These are phyloP conservation scores for Epichloe glyceriae DNA, from an alignment of 2,329 filamentous ascomycete species.

Conservation along the genomic window DNA sequence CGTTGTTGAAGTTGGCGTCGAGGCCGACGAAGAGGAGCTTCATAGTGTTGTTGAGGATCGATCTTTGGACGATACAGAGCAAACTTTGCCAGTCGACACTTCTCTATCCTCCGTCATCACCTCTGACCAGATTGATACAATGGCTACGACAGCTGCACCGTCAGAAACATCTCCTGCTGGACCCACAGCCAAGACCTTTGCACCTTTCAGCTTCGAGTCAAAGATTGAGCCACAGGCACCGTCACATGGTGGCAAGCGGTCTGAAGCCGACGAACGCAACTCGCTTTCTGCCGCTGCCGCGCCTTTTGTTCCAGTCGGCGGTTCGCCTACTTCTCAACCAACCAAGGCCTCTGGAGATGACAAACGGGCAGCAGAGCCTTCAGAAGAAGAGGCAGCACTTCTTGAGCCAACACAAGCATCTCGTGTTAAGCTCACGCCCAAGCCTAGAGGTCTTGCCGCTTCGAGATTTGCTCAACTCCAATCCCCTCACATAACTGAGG, in stretches of 20 bases:
- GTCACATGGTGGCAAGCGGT: conserved; percentile 32
- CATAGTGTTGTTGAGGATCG: background rate
- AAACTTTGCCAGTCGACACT: conserved; percentile 30
- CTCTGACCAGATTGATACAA: conserved; percentile 41
- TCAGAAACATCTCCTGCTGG: conserved; percentile 40
- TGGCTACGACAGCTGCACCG: conserved; percentile 37
- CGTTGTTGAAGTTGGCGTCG: background rate
- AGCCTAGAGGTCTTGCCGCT: conserved; percentile 28
- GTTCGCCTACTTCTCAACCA: conserved; percentile 13
- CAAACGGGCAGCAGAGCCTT: background rate
- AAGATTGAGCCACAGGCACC: conserved; percentile 35
- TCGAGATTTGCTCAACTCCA: conserved; percentile 32
- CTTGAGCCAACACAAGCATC: conserved; percentile 9
- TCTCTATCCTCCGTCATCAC: conserved; percentile 40
- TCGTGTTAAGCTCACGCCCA: conserved; percentile 21
- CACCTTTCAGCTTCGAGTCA: conserved; percentile 47
- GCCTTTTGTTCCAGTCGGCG: conserved; percentile 45
- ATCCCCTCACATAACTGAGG: conserved; percentile 13
- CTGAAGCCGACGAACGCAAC: conserved; percentile 29
- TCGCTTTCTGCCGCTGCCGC: conserved; percentile 55
- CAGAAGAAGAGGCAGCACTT: background rate
- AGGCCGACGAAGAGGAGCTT: background rate
- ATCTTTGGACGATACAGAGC: conserved; percentile 29
- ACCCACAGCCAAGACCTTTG: conserved; percentile 30
- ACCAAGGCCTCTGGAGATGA: conserved; percentile 3